phyloP scores from a whole-genome alignment of 2,329 filamentous ascomycete species.

The Cordyceps farinosa region DNA sequence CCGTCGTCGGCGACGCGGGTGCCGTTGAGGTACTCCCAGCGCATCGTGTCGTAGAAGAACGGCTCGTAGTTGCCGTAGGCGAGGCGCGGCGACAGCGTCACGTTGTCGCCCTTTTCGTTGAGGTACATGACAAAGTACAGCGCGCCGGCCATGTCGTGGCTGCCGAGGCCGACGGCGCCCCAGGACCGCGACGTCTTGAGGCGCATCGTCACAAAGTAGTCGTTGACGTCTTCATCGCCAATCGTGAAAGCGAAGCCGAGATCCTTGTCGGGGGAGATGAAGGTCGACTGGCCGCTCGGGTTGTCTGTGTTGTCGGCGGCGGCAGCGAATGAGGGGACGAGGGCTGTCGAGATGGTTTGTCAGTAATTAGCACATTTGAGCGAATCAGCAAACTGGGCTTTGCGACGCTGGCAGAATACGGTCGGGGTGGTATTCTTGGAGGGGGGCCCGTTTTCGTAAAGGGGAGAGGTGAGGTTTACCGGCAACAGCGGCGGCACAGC shows the following conservation, averaged over 20 bases:
- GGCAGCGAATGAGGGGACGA: conserved; percentile 21
- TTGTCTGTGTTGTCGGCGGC: conserved; percentile 31
- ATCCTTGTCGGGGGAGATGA: conserved; percentile 41
- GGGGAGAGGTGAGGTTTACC: conserved; percentile 1
- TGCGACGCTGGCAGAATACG: not conserved
- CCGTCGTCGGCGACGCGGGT: conserved; percentile 47
- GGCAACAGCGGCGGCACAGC: conserved; percentile 13
- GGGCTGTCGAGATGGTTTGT: conserved; percentile 13
- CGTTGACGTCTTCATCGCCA: conserved; percentile 41
- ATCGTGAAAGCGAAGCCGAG: conserved; percentile 50
- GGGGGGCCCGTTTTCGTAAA: not conserved
- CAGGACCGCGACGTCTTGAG: conserved; percentile 45
- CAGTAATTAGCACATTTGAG: not conserved
- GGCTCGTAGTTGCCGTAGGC: conserved; percentile 52
- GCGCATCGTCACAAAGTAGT: conserved; percentile 54
- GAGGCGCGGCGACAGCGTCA: conserved; percentile 55
- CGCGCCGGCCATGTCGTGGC: conserved; percentile 47
- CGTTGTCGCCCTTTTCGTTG: conserved; percentile 42
- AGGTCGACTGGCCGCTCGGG: conserved; percentile 37
- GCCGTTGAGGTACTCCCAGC: conserved; percentile 43
- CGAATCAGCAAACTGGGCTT: no score
- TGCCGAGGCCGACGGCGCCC: conserved; percentile 54
- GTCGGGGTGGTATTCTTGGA: not conserved
- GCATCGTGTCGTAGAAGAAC: conserved; percentile 40
- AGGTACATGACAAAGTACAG: conserved; percentile 55